phyloP scores from a whole-genome alignment of 1,284 basidiomycete genomes.

The Marasmius tenuissimus region DNA sequence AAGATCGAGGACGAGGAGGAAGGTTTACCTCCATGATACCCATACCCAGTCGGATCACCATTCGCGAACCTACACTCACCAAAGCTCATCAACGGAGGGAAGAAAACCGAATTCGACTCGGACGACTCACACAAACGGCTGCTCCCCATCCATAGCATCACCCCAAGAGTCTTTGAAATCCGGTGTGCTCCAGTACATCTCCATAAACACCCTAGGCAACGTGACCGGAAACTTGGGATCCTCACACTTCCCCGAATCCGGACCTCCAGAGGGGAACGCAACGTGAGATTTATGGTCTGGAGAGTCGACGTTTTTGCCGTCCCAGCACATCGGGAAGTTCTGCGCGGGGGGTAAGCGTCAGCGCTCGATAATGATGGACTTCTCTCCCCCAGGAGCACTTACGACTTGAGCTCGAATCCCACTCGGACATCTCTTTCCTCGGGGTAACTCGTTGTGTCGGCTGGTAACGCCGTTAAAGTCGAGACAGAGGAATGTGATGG shows the following conservation, averaged over 20 bases:
- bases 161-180: slow-evolving; percentile 32
- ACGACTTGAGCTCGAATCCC: slow-evolving; percentile 44
- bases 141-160: slow-evolving; percentile 38
- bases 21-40: slow-evolving; percentile 44
- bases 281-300: slow-evolving; percentile 43
- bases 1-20: too few relatives aligned
- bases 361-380: not conserved
- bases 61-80: slow-evolving; percentile 35
- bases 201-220: slow-evolving; percentile 45
- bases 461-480: slow-evolving; percentile 30
- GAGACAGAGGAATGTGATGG: slow-evolving; percentile 42
- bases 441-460: slow-evolving; percentile 22
- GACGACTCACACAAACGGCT: slow-evolving; percentile 44
- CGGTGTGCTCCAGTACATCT: slow-evolving; percentile 43
- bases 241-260: slow-evolving; percentile 42
- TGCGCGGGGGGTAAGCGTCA: slow-evolving; percentile 1
- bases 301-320: slow-evolving; percentile 41
- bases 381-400: slow-evolving; percentile 2
- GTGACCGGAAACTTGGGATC: slow-evolving; percentile 41
- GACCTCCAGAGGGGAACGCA: slow-evolving; percentile 41
- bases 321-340: slow-evolving; percentile 46
- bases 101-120: too few relatives aligned
- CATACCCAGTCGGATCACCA: slow-evolving; percentile 50
- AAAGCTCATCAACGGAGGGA: too few relatives aligned
- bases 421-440: slow-evolving; percentile 30